Evolutionary conservation across 148 eudicot species (phyloP), one percentile per base, ranked within the genome.

Genomic region (Vaccinium myrtillus): DNA sequence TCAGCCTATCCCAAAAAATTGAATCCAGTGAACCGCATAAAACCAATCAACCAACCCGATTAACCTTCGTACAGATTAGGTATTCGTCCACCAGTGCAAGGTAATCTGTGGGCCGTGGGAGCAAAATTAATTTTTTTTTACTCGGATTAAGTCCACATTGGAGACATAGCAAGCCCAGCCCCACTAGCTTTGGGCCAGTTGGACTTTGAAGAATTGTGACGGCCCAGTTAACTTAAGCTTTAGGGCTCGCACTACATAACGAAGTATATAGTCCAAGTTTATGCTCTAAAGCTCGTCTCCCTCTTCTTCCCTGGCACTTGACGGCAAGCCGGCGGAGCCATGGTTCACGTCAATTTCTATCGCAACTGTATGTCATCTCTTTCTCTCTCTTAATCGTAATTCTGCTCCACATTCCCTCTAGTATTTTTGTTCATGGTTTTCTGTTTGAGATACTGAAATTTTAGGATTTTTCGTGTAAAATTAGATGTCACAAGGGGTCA

Each of bases 311-410:
- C 49, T 48, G 67, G 13, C 59, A 32, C 69, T 59, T 19, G 81
- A 30, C 81, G 81, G 67, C 81, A 55, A 79, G 48, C 81, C 81
- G 46, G 32, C 81, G 81, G n/a, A 79, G 67, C 67, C 65, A 79
- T 79, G 81, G 81, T 79, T 55, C 81, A 79, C 81, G 81, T 79
- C 81, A 55, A 18, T 55, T 55, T 79, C 48, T 79, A 79, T 11
- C 81, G 81, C n/a, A 79, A 79, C 81, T 79, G 81, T 79, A 79
- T 30, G 81, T 1, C 54, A 0, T 30, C 48, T 27, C 39, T n/a
- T 12, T 43, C 46, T 43, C 46, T 43, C 46, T 43, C 46, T 16
- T 43, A 5, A 43, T 5, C 46, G 46, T 43, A 43, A 5, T 43
- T 5, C 46, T 43, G 46, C 46, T 43, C 46, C 46, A 5, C 46